Evolutionary conservation across 192 early-diverging fungal species (phyloP).

Genomic region (Linnemannia elongata): DNA sequence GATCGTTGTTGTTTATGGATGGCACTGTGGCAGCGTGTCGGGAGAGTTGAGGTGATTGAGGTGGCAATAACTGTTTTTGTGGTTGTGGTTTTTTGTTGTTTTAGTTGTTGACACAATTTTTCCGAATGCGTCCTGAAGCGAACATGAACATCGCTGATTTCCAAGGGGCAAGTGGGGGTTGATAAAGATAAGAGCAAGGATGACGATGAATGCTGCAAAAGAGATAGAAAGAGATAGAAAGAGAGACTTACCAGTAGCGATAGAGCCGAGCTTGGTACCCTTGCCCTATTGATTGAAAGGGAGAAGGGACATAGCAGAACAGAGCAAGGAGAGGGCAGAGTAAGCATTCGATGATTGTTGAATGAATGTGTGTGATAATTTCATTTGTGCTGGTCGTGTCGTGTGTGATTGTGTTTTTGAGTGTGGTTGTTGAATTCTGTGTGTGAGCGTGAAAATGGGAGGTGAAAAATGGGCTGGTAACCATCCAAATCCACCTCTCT

Average conservation of each 20-base stretch:
- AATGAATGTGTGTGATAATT: not conserved
- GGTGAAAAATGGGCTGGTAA: not conserved
- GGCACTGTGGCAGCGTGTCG: not conserved
- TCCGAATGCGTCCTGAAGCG: not conserved
- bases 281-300: conserved; percentile 40
- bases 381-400: not conserved
- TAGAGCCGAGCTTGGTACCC: conserved; percentile 40
- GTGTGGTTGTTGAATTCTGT: not conserved
- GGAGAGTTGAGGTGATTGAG: not conserved
- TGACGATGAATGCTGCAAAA: not conserved
- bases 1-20: not conserved
- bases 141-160: not conserved
- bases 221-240: not conserved
- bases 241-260: conserved; percentile 35
- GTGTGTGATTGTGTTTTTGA: not conserved
- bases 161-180: not conserved
- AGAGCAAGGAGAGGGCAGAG: not conserved
- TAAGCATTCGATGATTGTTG: not conserved
- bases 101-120: not conserved
- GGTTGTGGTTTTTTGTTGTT: not conserved
- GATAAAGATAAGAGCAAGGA: not conserved
- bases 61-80: not conserved
- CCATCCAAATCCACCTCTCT: not conserved
- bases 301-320: not conserved
- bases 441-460: not conserved